Evolutionary conservation across 2,329 filamentous ascomycete species (phyloP), one percentile per base, ranked within the genome.

Genomic region (Endothia cerciana): DNA sequence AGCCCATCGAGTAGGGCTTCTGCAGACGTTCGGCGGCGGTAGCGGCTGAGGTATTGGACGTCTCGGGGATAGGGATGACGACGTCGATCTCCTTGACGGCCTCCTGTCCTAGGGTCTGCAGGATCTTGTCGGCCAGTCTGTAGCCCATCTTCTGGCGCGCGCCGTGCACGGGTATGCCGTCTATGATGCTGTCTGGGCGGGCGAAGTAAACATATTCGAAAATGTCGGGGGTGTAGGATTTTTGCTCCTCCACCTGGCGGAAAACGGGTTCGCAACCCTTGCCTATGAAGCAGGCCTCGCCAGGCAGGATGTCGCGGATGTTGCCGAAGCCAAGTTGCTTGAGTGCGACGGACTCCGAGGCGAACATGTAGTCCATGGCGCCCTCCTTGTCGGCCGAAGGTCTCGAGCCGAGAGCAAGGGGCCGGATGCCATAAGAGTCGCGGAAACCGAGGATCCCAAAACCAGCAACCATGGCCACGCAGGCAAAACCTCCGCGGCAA

Each of bases 131-230:
- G 17, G 92, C 94, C 51, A 97, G 84, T 74, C 90, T 90, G 74
- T 87, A 83, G 56, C 93, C 93, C 94, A 97, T 97, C 72, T 92
- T 91, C 74, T 94, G 89, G 62, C 94, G 87, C 71, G 90, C 93
- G 70, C 89, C 87, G 74, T 97, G 89, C 33, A 97, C 91, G 64
- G 91, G 93, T 70, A 97, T 96, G 22, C 92, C 93, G 73, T 97
- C 93, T 65, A 97, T 94, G 71, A 89, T 83, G 0, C 87, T 89
- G 76, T 97, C 93, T 0, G 92, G 92, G 1, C 93, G 84, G 17
- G 92, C 90, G 72, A 97, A 93, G 80, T 97, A 97, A 65, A 97
- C 90, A 70, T 89, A 93, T 78, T 96, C 92, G 73, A 96, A 95
- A 68, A 93, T 91, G 75, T 97, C 93, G 0, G 93, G 93, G 1